Base-by-base conservation (phyloP, 352 stramenopile species). In the Pilasporangium apinafurcum region DNA sequence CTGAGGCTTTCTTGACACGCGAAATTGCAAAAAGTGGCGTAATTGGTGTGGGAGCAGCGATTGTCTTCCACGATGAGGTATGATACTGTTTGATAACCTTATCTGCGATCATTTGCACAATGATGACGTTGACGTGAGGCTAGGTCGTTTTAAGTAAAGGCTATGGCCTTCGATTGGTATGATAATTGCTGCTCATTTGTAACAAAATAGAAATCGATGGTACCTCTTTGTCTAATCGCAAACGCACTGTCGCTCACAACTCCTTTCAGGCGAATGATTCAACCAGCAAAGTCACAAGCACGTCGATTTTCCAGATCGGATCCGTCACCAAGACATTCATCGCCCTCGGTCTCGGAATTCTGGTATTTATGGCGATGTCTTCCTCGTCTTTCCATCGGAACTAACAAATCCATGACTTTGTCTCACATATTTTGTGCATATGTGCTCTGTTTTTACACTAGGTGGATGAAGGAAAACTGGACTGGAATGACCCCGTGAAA, bases 271-370 rank as follows among this genome's bases (percentile, higher is more conserved):
- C 37, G 22, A 65, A 68, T 13, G 61, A 78, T 29, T 41, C 36
- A 3, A 37, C 22, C 9, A 77, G 48, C 28, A 21, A 38, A 0
- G 70, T 84, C 22, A 66, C 67, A 1, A 53, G 43, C 22, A 54
- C 64, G 10, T 67, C 65, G n/a, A 46, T 82, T 42, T 86, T 86
- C 45, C 65, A 86, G 55, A 81, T 86, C 37, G 74, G 74, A 6
- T 86, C 74, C 1, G 60, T 86, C 16, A 67, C 60, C 6, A 86
- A 86, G 56, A 84, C 70, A 13, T 80, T 86, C 32, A 59, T 86
- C 22, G 61, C 62, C 13, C 51, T 75, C 4, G 64, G 57, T 2
- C 48, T 75, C 27, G 62, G 59, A 16, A 73, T 65, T 25, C 29
- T 79, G 24, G 66, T 78, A 30, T 24, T 41, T n/a, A n/a, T n/a